Evolutionary conservation across 208 protist species (phyloP).

Genomic region (Trypanosoma cruzi): DNA sequence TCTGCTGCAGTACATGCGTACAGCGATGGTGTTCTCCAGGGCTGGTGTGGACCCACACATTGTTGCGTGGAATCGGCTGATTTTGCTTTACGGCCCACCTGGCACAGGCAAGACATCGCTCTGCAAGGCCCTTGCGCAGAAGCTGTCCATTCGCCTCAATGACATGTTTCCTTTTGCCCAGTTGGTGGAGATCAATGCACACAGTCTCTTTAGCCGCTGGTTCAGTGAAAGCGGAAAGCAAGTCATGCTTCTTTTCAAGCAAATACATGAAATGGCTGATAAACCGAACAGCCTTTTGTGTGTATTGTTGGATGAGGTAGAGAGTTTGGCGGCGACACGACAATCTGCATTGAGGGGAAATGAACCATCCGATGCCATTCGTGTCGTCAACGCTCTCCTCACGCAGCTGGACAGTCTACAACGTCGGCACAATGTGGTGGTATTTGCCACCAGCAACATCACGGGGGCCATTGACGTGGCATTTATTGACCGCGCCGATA

Average conservation of each 20-base stretch:
- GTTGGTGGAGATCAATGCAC: slow-evolving; percentile 96
- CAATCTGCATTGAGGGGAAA: slow-evolving; percentile 85
- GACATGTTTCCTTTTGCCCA: slow-evolving; percentile 41
- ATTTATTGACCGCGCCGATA: slow-evolving; percentile 97
- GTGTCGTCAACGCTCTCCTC: slow-evolving; percentile 96
- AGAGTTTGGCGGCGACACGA: slow-evolving; percentile 93
- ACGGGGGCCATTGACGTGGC: slow-evolving; percentile 93
- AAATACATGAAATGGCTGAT: slow-evolving; percentile 77
- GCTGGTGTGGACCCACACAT: slow-evolving; percentile 79
- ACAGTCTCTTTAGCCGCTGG: slow-evolving; percentile 96
- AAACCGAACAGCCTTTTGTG: slow-evolving; percentile 61
- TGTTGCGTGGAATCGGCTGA: slow-evolving; percentile 76
- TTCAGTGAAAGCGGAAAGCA: slow-evolving; percentile 98
- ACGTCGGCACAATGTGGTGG: slow-evolving; percentile 86
- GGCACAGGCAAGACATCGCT: slow-evolving; percentile 96
- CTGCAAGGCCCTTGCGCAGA: slow-evolving; percentile 86
- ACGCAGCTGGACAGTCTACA: slow-evolving; percentile 96
- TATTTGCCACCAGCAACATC: slow-evolving; percentile 97
- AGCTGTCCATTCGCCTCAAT: slow-evolving; percentile 71
- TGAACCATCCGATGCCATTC: slow-evolving; percentile 95
- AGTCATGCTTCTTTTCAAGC: slow-evolving; percentile 94
- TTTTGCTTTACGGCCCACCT: slow-evolving; percentile 93
- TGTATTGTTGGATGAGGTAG: slow-evolving; percentile 97
- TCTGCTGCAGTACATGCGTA: slow-evolving; percentile 91
- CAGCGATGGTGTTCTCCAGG: slow-evolving; percentile 87